phyloP scores from a whole-genome alignment of 306 rosid genomes.

The Cicer pinnatifidum region DNA sequence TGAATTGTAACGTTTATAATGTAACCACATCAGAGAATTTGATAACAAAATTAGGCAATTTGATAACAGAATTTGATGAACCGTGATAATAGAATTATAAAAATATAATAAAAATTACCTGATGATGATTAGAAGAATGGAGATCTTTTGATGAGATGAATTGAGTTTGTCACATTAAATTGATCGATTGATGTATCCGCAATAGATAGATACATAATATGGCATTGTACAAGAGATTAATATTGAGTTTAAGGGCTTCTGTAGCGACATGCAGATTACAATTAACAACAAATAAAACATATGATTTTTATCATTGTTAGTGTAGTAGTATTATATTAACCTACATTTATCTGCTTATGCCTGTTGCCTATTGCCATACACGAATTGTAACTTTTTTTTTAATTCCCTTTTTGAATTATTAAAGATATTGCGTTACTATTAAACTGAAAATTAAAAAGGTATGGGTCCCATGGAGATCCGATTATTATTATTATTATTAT shows the following conservation, averaged over 20 bases:
- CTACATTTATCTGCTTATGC: too few relatives aligned
- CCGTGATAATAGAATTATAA: conserved; percentile 16
- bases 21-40: conserved; percentile 23
- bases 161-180: conserved; percentile 15
- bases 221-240: background rate
- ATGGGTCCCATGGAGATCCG: too few relatives aligned
- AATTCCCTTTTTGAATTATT: too few relatives aligned
- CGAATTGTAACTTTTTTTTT: too few relatives aligned
- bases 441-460: too few relatives aligned
- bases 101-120: conserved; percentile 33
- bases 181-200: background rate
- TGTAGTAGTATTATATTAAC: too few relatives aligned
- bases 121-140: conserved; percentile 21
- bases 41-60: background rate
- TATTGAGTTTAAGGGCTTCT: conserved; percentile 11
- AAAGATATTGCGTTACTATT: too few relatives aligned
- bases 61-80: conserved; percentile 15
- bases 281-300: conserved; percentile 14
- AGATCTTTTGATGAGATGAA: conserved; percentile 39
- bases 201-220: too few relatives aligned
- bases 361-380: too few relatives aligned
- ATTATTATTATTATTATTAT: too few relatives aligned
- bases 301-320: background rate
- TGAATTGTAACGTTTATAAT: background rate
- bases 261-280: background rate